Conservation (phyloP, 2,329 filamentous ascomycete species). For the Fusarium multiceps region DNA sequence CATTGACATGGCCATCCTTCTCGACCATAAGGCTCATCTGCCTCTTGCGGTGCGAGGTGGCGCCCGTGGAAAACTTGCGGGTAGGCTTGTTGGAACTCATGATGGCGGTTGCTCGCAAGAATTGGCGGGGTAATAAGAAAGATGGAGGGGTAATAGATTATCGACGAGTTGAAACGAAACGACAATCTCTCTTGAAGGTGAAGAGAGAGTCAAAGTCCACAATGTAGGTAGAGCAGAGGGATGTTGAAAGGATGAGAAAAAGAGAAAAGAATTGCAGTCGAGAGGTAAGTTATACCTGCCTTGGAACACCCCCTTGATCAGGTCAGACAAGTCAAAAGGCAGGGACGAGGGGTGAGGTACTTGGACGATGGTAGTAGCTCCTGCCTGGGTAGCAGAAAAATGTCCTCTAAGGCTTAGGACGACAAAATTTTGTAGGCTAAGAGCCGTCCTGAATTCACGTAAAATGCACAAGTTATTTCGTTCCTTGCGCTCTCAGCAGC, state of each 20-base stretch:
- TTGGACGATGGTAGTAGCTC: constrained; percentile 16
- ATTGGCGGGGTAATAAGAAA: constrained; percentile 24
- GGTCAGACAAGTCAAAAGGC: constrained; percentile 43
- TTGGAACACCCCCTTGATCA: constrained; percentile 36
- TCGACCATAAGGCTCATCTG: constrained; percentile 59
- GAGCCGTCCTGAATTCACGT: background rate
- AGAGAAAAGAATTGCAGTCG: constrained; percentile 19
- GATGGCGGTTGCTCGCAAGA: constrained; percentile 33
- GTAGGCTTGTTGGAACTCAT: constrained; percentile 43
- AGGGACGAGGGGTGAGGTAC: constrained; percentile 23
- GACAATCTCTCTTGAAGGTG: constrained; percentile 4
- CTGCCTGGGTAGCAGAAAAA: background rate
- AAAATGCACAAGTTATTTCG: background rate
- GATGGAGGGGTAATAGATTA: constrained; percentile 27
- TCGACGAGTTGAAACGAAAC: background rate
- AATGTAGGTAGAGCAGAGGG: constrained; percentile 14
- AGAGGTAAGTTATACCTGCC: constrained; percentile 38
- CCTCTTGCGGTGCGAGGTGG: constrained; percentile 59
- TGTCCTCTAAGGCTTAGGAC: background rate
- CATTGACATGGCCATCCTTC: constrained; percentile 57
- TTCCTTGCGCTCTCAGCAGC: background rate
- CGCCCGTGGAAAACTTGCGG: constrained; percentile 58
- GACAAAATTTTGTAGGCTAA: background rate
- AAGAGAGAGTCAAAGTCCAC: constrained; percentile 4
- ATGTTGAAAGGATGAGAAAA: constrained; percentile 21